Base-by-base conservation (phyloP, 768 basidiomycete genomes). In the Russula virescens region DNA sequence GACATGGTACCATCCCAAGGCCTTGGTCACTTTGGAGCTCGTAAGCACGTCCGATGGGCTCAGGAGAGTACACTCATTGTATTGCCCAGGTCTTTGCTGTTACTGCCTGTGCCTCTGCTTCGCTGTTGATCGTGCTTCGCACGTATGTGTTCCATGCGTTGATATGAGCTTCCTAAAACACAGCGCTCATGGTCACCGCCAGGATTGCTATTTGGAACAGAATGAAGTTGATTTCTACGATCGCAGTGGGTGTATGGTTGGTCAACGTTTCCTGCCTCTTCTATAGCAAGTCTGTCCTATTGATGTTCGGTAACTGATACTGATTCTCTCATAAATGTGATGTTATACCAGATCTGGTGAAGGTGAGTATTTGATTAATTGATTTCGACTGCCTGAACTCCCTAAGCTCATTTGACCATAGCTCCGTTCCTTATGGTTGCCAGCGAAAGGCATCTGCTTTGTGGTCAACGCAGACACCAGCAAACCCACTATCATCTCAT, bases 151-250 rank as follows among this genome's bases (percentile, higher is more conserved):
- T 34, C n/a, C 2, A 11, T 21, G 9, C 10, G 11, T 26, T 3
- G 10, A 2, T 3, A 45, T 40, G 10, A 3, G 2, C 31, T 31
- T 23, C 16, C 42, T 19, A 2, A 23, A 38, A 49, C 16, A 38
- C 38, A 38, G 13, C 13, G 13, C 10, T n/a, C 42, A 19, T 26
- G 6, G 5, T 38, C 10, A 11, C 38, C 13, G 8, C 50, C 13
- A 59, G 58, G 25, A 19, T 56, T n/a, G 61, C 61, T 5, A 48
- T 56, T 23, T 62, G 61, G 38, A 38, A 38, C 13, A 38, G 38
- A 38, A 14, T 7, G 6, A 38, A 11, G 38, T 7, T 38, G 2
- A 14, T 38, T 14, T 38, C 42, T 2, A 23, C 9, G 26, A n/a
- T 55, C 3, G 54, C 49, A n/a, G 21, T 13, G 5, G 5, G 52